Percentiles rank a stretch among this genome's conserved stretches.
These are phyloP conservation scores for Chaetomium sp. DNA, from an alignment of 2,329 filamentous ascomycete species.

Conservation along the genomic window DNA sequence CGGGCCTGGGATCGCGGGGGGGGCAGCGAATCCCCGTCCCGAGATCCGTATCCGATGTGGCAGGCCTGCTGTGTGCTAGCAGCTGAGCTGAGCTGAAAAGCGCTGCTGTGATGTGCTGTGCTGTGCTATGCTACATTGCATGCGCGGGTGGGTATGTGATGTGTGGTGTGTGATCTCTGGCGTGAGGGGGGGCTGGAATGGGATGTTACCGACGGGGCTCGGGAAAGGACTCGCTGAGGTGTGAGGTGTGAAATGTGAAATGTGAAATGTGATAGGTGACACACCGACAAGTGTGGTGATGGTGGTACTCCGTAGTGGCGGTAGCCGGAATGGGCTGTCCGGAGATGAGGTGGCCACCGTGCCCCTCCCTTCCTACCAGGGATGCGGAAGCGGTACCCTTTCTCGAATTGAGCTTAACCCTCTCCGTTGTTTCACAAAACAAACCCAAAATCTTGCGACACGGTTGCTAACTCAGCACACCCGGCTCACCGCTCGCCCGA, in stretches of 20 bases:
- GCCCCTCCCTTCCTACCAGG: neutral
- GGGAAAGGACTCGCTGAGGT: neutral
- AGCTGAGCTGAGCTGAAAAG: neutral
- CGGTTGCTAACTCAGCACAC: no score
- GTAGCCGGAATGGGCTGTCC: neutral
- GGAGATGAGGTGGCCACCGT: neutral
- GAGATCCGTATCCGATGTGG: neutral
- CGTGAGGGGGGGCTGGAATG: neutral
- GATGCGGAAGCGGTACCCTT: slow-evolving; percentile 10
- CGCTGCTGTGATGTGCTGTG: neutral
- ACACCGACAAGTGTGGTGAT: neutral
- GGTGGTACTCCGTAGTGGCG: neutral
- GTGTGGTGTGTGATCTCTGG: neutral
- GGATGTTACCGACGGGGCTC: neutral
- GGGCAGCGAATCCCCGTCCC: neutral
- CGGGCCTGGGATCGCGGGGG: neutral
- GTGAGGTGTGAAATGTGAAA: neutral
- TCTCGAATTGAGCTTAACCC: neutral
- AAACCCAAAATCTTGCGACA: no score
- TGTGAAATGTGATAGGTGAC: slow-evolving; percentile 6
- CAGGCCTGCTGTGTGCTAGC: neutral
- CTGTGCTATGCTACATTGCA: neutral
- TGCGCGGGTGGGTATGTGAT: neutral
- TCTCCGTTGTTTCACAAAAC: neutral
- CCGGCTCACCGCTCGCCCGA: no score